Evolutionary conservation across 2,329 filamentous ascomycete genomes (phyloP).

Genomic region (Cladosporium sphaerospermum): DNA sequence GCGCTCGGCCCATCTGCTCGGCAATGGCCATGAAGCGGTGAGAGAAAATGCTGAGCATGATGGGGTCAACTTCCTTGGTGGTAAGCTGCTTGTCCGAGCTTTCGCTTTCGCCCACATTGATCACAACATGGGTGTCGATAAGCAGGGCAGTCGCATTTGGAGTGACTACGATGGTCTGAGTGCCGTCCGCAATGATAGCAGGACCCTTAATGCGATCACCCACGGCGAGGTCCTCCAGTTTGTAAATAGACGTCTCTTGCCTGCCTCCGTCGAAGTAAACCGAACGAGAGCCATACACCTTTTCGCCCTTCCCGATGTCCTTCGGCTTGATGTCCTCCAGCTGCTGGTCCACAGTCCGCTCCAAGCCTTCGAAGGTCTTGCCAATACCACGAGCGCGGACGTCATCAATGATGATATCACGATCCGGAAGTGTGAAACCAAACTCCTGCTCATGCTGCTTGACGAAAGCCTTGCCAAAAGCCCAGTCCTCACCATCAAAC

Average conservation of each 20-base stretch:
- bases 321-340: slow-evolving; percentile 62
- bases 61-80: slow-evolving; percentile 61
- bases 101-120: slow-evolving; percentile 61
- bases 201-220: slow-evolving; percentile 72
- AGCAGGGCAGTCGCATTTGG: slow-evolving; percentile 70
- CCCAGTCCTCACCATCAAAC: slow-evolving; percentile 65
- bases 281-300: slow-evolving; percentile 58
- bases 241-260: slow-evolving; percentile 73
- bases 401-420: slow-evolving; percentile 86
- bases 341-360: slow-evolving; percentile 79
- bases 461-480: slow-evolving; percentile 77
- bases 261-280: slow-evolving; percentile 84
- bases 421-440: slow-evolving; percentile 77
- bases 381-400: slow-evolving; percentile 83
- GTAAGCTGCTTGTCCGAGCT: slow-evolving; percentile 42
- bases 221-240: slow-evolving; percentile 64
- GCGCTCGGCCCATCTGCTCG: slow-evolving; percentile 73
- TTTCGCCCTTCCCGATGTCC: slow-evolving; percentile 50
- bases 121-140: slow-evolving; percentile 80
- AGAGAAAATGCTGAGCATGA: slow-evolving; percentile 71
- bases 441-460: slow-evolving; percentile 89
- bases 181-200: slow-evolving; percentile 79
- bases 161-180: slow-evolving; percentile 86
- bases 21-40: slow-evolving; percentile 82
- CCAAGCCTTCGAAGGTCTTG: slow-evolving; percentile 73